Conservation (phyloP, 805 yeast genomes). For the Isabelozyma heimii region DNA sequence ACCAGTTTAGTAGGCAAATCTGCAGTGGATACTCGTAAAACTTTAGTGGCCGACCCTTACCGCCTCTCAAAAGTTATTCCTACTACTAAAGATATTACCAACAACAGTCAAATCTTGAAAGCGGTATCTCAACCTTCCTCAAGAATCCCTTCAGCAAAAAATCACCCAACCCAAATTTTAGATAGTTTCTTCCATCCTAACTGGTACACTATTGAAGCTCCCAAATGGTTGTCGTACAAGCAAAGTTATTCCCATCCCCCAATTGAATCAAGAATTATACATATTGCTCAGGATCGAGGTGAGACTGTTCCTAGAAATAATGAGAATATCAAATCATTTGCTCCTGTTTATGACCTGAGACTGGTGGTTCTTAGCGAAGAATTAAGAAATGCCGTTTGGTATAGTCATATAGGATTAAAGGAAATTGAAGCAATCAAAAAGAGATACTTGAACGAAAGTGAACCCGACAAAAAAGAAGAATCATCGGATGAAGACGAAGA, state of each 20-base stretch:
- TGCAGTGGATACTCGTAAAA: slow-evolving; percentile 69
- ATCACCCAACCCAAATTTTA: slow-evolving; percentile 32
- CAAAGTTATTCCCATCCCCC: slow-evolving; percentile 21
- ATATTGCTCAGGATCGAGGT: slow-evolving; percentile 13
- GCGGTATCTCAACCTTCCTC: slow-evolving; percentile 26
- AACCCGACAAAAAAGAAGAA: slow-evolving; percentile 6
- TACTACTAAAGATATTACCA: slow-evolving; percentile 14
- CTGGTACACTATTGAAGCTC: slow-evolving; percentile 43
- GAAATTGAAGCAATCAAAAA: slow-evolving; percentile 26
- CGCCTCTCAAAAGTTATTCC: slow-evolving; percentile 70
- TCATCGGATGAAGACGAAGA: slow-evolving; percentile 5
- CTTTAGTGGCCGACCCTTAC: slow-evolving; percentile 65
- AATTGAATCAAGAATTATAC: slow-evolving; percentile 23
- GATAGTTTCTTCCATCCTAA: slow-evolving; percentile 43
- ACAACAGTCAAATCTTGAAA: slow-evolving; percentile 23
- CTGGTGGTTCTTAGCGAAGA: slow-evolving; percentile 30
- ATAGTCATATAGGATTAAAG: slow-evolving; percentile 34
- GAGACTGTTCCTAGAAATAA: slow-evolving; percentile 15
- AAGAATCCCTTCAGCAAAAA: slow-evolving; percentile 29
- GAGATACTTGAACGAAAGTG: slow-evolving; percentile 15
- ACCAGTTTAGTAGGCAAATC: slow-evolving; percentile 72
- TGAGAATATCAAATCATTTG: slow-evolving; percentile 31
- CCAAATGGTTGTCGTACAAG: slow-evolving; percentile 41
- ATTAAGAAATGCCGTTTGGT: slow-evolving; percentile 35
- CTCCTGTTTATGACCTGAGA: slow-evolving; percentile 33